Conservation (phyloP, 2,329 filamentous ascomycete genomes). For the Neobulgaria alba region DNA sequence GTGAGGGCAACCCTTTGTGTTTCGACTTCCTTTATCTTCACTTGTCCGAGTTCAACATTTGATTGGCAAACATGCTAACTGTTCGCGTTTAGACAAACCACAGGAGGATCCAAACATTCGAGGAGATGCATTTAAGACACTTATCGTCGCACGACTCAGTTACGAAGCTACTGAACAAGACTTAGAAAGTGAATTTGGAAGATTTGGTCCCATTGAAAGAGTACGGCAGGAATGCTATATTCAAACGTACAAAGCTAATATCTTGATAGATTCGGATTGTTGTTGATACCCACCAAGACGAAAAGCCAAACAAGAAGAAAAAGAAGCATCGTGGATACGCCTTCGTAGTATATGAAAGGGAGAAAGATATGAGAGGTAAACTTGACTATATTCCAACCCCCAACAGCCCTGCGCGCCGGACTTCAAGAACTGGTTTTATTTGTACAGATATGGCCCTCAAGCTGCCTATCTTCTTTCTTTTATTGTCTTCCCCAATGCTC, state of each 20-base stretch:
- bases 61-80: slow-evolving; percentile 17
- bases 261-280: slow-evolving; percentile 71
- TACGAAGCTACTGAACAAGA: slow-evolving; percentile 87
- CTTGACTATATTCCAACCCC: slow-evolving; percentile 35
- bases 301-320: slow-evolving; percentile 67
- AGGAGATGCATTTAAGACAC: slow-evolving; percentile 88
- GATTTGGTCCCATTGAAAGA: slow-evolving; percentile 89
- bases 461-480: slow-evolving; percentile 31
- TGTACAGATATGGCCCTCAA: slow-evolving; percentile 36
- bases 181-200: slow-evolving; percentile 84
- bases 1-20: slow-evolving; percentile 26
- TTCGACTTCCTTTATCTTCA: slow-evolving; percentile 20
- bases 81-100: slow-evolving; percentile 57
- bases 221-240: slow-evolving; percentile 40
- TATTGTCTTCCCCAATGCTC: slow-evolving; percentile 20
- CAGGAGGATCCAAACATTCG: slow-evolving; percentile 78
- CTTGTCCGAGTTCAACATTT: slow-evolving; percentile 15
- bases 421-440: slow-evolving; percentile 26
- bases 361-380: slow-evolving; percentile 99
- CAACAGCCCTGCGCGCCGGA: slow-evolving; percentile 20
- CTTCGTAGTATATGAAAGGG: slow-evolving; percentile 93
- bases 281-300: slow-evolving; percentile 61
- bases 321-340: slow-evolving; percentile 85
- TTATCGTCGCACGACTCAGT: slow-evolving; percentile 83
- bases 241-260: slow-evolving; percentile 7